phyloP scores from a whole-genome alignment of 495 filamentous ascomycete genomes.

The Entonaema liquescens region DNA sequence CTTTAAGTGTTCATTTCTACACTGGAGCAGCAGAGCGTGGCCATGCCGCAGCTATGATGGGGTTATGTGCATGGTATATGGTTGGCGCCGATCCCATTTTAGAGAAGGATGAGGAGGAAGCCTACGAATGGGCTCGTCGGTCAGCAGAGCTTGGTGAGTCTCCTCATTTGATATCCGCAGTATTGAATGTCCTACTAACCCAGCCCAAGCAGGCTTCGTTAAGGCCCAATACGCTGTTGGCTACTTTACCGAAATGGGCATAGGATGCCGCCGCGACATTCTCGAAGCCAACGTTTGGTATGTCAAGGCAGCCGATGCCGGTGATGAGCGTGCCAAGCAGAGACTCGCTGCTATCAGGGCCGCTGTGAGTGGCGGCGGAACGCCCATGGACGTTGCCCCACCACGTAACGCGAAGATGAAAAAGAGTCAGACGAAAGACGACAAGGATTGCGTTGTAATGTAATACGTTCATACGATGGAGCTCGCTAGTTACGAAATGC shows the following conservation, averaged over 20 bases:
- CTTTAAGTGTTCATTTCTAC: conserved; percentile 96
- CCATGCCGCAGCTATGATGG: conserved; percentile 96
- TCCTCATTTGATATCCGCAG: not conserved
- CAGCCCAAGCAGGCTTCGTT: conserved; percentile 68
- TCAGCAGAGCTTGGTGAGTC: conserved; percentile 84
- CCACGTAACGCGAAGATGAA: conserved; percentile 60
- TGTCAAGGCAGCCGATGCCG: conserved; percentile 91
- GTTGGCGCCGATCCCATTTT: conserved; percentile 92
- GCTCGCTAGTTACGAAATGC: not conserved
- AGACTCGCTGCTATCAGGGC: conserved; percentile 85
- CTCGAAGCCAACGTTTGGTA: conserved; percentile 99
- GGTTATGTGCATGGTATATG: conserved; percentile 97
- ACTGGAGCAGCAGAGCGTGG: conserved; percentile 86
- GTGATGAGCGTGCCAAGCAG: conserved; percentile 87
- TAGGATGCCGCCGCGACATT: conserved; percentile 90
- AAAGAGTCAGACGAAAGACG: conserved; percentile 58
- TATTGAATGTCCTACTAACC: conserved; percentile 18
- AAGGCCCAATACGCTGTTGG: conserved; percentile 96
- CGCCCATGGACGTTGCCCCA: conserved; percentile 61
- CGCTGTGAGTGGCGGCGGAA: conserved; percentile 80
- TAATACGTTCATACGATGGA: conserved; percentile 47
- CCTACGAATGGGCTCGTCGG: conserved; percentile 92
- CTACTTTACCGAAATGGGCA: conserved; percentile 99
- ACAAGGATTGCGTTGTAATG: conserved; percentile 69
- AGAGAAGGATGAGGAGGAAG: conserved; percentile 94